Percentiles rank a stretch among this genome's conserved stretches.
These are phyloP conservation scores for Eragrostis nindensis DNA, from an alignment of 176 grass and related monocot genomes.

Conservation along the genomic window DNA sequence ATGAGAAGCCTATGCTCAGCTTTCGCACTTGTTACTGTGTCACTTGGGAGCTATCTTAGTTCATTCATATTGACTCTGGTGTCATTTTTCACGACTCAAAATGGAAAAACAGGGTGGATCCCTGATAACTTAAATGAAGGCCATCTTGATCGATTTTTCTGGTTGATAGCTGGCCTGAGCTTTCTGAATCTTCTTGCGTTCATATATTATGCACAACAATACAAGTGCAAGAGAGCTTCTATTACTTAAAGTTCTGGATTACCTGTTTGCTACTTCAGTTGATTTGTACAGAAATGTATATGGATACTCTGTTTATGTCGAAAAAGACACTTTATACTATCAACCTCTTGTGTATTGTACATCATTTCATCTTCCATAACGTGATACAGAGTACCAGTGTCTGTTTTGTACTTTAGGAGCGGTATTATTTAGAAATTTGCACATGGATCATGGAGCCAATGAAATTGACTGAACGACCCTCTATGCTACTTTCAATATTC, in stretches of 20 bases:
- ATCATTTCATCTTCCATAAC: too few relatives aligned
- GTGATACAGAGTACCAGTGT: too few relatives aligned
- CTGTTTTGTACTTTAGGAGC: too few relatives aligned
- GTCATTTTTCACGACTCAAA: conserved; percentile 52
- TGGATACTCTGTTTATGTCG: neutral
- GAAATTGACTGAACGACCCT: too few relatives aligned
- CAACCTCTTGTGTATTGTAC: too few relatives aligned
- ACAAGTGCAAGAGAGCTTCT: conserved; percentile 62
- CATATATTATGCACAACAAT: conserved; percentile 53
- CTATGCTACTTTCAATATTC: too few relatives aligned
- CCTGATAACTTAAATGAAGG: conserved; percentile 95
- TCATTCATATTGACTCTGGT: conserved; percentile 78
- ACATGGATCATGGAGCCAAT: too few relatives aligned
- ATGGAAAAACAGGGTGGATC: conserved; percentile 64
- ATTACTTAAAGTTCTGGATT: conserved; percentile 18
- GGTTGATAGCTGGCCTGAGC: conserved; percentile 73
- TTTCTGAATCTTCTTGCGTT: conserved; percentile 70
- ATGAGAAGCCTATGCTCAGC: conserved; percentile 83
- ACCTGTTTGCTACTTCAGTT: neutral
- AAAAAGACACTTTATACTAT: neutral
- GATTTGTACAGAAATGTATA: neutral
- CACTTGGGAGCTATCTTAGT: conserved; percentile 75
- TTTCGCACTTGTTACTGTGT: conserved; percentile 69
- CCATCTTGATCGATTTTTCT: conserved; percentile 85
- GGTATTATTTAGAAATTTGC: too few relatives aligned